Evolutionary conservation across 352 stramenopile species (phyloP).

Genomic region (Globisporangium iwayamae): DNA sequence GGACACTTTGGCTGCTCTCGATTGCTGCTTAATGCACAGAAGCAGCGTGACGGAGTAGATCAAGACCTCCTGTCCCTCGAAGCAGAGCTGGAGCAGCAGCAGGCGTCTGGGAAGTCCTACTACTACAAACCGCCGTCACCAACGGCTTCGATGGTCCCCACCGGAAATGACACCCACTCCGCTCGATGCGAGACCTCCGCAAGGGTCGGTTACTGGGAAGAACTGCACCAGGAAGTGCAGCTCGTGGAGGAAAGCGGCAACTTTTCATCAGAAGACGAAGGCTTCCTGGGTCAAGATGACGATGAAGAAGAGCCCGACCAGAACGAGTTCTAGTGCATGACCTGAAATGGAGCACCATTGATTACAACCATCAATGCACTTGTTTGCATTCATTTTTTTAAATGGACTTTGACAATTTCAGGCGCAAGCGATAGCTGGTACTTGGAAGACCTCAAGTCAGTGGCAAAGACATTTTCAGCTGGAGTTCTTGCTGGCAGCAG

Average conservation of each 20-base stretch:
- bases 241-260: constrained; percentile 70
- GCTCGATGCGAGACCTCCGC: background rate
- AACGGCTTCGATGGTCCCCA: constrained; percentile 5
- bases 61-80: constrained; percentile 18
- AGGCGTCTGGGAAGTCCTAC: constrained; percentile 25
- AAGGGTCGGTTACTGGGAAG: constrained; percentile 49
- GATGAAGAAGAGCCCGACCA: background rate
- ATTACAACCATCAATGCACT: background rate
- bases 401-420: constrained; percentile 1
- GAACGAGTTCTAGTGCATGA: background rate
- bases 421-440: background rate
- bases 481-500: background rate
- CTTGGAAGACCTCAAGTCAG: background rate
- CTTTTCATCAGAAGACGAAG: constrained; percentile 72
- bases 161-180: background rate
- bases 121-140: constrained; percentile 24
- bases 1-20: constrained; percentile 49
- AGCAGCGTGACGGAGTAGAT: background rate
- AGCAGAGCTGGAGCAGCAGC: constrained; percentile 30
- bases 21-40: constrained; percentile 29
- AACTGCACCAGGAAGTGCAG: constrained; percentile 64
- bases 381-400: background rate
- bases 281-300: constrained; percentile 6
- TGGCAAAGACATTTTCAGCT: background rate
- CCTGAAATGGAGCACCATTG: background rate